Evolutionary conservation across 176 grass and related monocot genomes (phyloP).

Genomic region (Avena eriantha): DNA sequence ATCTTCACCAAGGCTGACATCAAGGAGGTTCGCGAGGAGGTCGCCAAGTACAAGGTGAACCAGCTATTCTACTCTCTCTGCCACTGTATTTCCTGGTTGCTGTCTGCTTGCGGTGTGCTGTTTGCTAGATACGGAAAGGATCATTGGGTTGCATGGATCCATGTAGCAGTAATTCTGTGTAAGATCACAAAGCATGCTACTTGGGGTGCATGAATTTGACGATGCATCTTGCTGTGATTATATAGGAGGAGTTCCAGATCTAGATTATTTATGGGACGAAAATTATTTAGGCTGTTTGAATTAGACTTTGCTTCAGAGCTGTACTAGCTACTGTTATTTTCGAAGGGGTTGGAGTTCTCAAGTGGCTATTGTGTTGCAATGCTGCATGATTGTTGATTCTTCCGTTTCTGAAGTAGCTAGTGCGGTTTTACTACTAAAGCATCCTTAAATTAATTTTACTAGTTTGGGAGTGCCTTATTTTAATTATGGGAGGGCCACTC

Average conservation of each 20-base stretch:
- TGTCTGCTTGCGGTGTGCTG: neutral
- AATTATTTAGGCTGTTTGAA: neutral
- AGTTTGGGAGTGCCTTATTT: neutral
- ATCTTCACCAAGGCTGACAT: slow-evolving; percentile 92
- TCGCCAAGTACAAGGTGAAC: slow-evolving; percentile 77
- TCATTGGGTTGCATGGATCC: neutral
- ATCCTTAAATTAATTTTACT: neutral
- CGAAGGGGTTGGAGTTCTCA: neutral
- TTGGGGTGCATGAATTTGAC: neutral
- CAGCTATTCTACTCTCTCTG: neutral
- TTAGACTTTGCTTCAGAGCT: neutral
- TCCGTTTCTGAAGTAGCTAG: neutral
- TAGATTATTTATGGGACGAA: neutral
- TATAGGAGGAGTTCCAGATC: neutral
- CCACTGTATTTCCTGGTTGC: neutral
- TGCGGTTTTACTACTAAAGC: too few species aligned
- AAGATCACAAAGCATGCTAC: neutral
- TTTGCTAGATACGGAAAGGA: neutral
- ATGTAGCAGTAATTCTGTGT: neutral
- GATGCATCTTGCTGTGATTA: neutral
- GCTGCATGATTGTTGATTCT: neutral
- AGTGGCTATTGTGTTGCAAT: neutral
- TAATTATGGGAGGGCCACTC: neutral
- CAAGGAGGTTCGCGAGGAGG: slow-evolving; percentile 85
- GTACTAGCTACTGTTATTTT: too few species aligned